Base-by-base conservation (phyloP, 768 basidiomycete species). In the Xerocomus spinulosus region DNA sequence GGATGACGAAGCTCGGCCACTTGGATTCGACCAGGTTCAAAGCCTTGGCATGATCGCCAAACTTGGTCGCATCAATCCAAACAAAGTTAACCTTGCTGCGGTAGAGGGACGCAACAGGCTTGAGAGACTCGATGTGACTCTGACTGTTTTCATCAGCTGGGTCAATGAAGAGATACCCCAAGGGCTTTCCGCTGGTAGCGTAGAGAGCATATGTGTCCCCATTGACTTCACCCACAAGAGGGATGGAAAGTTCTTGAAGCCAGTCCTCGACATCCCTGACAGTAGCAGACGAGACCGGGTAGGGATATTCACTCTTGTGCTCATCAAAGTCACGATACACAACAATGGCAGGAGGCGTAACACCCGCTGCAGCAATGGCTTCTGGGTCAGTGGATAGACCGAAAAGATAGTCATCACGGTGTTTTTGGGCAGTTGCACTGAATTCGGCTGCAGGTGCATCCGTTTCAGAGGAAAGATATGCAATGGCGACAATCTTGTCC, bases 31-130 rank as follows among this genome's bases (percentile, higher is more conserved):
- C 64, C 47, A 99, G 78, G 77, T 94, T 95, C 49, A 99, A 79
- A 2, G 90, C 88, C 70, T 92, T 93, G 56, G 86, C 96, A 73
- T 99, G 96, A 60, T 98, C 95, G 59, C 81, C 82, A 59, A 93
- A 99, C 68, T 93, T 92, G 72, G 86, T 72, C 20, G 92, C 93
- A 67, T 99, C 96, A 58, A 99, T 98, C 84, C 85, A 95, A 52
- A 98, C 95, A 67, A 97, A 96, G 83, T 96, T 96, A 65, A 98
- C 62, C 71, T 90, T 84, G 58, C 82, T 78, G 71, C 89, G 92
- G 76, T 80, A 81, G 63, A 83, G 80, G 44, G 81, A 72, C 7
- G 96, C 96, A 44, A 95, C 67, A 9, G 91, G 83, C 57, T 75
- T 81, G 56, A 97, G 64, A 33, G 75, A 68, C 21, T 82, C 81